phyloP scores from a whole-genome alignment of 106 monocot species.

The Dendrobium nobile region DNA sequence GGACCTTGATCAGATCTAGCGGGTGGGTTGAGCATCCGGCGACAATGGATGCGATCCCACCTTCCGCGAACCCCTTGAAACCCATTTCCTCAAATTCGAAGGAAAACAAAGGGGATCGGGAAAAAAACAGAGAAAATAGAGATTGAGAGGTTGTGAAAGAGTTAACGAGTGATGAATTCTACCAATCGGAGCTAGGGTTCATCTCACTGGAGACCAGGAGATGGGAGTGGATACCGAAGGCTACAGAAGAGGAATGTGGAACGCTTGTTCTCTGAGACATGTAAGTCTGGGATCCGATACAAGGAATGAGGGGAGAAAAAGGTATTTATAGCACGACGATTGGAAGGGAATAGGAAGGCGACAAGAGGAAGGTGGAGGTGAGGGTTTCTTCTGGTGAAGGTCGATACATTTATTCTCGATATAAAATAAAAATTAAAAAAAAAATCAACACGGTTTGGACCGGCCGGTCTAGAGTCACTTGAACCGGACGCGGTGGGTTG shows the following conservation, averaged over 20 bases:
- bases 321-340: background rate
- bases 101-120: background rate
- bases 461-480: background rate
- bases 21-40: constrained; percentile 86
- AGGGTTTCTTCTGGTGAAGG: background rate
- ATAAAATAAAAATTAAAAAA: no score
- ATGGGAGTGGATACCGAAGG: constrained; percentile 25
- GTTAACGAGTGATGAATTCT: background rate
- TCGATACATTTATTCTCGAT: background rate
- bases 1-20: constrained; percentile 79
- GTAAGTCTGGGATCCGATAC: background rate
- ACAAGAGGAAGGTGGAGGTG: background rate
- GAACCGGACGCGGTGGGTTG: background rate
- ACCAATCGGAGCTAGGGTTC: constrained; percentile 17
- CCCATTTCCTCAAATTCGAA: constrained; percentile 34
- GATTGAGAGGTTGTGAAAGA: background rate
- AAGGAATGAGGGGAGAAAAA: background rate
- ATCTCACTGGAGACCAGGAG: constrained; percentile 33
- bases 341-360: background rate
- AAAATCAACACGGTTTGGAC: background rate
- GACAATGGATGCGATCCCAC: constrained; percentile 74
- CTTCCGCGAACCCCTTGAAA: constrained; percentile 69
- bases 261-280: constrained; percentile 31
- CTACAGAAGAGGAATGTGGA: constrained; percentile 31
- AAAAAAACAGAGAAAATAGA: background rate